phyloP scores from a whole-genome alignment of 148 eudicot genomes.

The Rhododendron vialii region DNA sequence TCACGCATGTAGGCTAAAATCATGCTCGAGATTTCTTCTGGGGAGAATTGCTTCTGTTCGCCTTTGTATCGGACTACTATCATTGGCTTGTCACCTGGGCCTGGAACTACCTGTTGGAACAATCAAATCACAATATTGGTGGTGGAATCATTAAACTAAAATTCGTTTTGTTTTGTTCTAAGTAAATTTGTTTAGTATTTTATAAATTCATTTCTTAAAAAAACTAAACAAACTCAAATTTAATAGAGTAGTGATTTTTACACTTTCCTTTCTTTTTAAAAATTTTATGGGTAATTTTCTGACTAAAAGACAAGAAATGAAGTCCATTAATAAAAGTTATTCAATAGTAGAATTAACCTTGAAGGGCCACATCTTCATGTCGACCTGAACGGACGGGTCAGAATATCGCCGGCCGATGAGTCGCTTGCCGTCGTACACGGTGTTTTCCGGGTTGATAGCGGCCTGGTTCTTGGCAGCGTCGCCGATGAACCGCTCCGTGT shows the following conservation, averaged over 20 bases:
- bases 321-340: too few species aligned
- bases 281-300: too few species aligned
- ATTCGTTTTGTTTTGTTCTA: too few species aligned
- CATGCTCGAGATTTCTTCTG: conserved; percentile 27
- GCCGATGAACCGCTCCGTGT: conserved; percentile 30
- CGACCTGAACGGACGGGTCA: conserved; percentile 29
- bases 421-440: conserved; percentile 36
- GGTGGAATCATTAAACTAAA: too few species aligned
- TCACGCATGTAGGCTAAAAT: conserved; percentile 15
- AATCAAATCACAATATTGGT: neutral
- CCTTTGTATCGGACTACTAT: conserved; percentile 29
- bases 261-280: too few species aligned
- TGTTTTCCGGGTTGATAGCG: conserved; percentile 36
- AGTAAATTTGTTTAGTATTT: too few species aligned
- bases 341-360: conserved; percentile 9
- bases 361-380: conserved; percentile 27
- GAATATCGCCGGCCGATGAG: conserved; percentile 27
- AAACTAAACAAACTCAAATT: too few species aligned
- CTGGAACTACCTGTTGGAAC: conserved; percentile 12
- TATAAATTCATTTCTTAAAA: too few species aligned
- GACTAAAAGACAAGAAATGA: too few species aligned
- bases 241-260: too few species aligned
- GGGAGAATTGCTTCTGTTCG: conserved; percentile 28
- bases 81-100: conserved; percentile 27
- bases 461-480: conserved; percentile 42